Conservation (phyloP, 78 protist genomes). For the Dictyostelium discoideum region DNA sequence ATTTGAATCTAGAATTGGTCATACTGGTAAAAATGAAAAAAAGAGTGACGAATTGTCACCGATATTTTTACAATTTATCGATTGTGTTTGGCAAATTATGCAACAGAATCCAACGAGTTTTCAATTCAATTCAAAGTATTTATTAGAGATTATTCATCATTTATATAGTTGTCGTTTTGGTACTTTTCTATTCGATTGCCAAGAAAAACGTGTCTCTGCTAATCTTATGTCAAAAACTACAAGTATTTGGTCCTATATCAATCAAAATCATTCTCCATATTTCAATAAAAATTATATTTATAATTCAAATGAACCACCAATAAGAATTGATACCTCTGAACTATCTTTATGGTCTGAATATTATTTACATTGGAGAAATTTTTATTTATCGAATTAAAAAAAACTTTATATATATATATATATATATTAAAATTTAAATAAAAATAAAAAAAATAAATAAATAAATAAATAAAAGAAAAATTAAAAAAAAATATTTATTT, state of each 20-base stretch:
- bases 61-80: conserved; percentile 95
- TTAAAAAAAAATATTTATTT: too few species aligned
- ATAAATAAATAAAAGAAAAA: too few species aligned
- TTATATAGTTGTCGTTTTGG: conserved; percentile 76
- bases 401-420: too few species aligned
- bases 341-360: conserved; percentile 49
- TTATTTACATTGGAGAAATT: conserved; percentile 47
- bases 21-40: conserved; percentile 32
- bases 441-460: background rate
- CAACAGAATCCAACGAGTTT: conserved; percentile 39
- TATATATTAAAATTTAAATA: background rate
- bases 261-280: background rate
- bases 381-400: conserved; percentile 10
- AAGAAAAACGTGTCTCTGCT: conserved; percentile 25
- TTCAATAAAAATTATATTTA: conserved; percentile 1
- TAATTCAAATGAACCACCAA: background rate
- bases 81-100: conserved; percentile 91
- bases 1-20: conserved; percentile 85
- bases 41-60: conserved; percentile 86
- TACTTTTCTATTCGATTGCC: conserved; percentile 75
- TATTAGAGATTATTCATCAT: conserved; percentile 66
- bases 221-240: background rate
- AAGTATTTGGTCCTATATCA: conserved; percentile 55
- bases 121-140: conserved; percentile 63
- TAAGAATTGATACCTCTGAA: conserved; percentile 6